Conservation (phyloP, 306 rosid genomes). For the Dryas octopetala region DNA sequence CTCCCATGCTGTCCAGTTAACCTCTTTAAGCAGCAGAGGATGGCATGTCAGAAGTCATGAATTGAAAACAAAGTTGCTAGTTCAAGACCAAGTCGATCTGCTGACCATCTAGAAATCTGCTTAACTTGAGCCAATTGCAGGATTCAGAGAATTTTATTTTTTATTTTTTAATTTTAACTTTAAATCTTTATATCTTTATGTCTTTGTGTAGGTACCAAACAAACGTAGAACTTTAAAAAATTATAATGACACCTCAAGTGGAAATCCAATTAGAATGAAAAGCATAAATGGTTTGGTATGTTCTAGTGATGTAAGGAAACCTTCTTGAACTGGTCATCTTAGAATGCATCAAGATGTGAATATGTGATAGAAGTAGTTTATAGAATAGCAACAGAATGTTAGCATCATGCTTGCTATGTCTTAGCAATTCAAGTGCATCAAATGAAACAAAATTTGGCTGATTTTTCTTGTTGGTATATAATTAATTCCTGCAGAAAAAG, state of each 20-base stretch:
- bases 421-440: background rate
- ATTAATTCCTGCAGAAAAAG: constrained; percentile 1
- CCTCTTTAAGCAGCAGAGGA: background rate
- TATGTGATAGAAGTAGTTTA: background rate
- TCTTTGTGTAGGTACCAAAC: background rate
- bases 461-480: background rate
- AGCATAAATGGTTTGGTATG: constrained; percentile 14
- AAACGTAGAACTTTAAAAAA: no score
- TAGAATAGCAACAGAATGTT: background rate
- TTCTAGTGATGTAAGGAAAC: background rate
- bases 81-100: background rate
- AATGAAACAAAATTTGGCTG: background rate
- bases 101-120: background rate
- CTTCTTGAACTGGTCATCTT: constrained; percentile 9
- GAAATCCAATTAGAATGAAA: constrained; percentile 17
- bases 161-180: background rate
- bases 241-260: constrained; percentile 16
- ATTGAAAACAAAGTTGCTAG: background rate
- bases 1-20: background rate
- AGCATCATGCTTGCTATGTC: background rate
- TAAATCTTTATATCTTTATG: background rate
- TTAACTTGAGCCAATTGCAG: background rate
- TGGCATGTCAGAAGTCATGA: background rate
- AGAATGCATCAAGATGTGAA: background rate
- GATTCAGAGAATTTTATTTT: background rate